phyloP scores from a whole-genome alignment of 352 stramenopile species.

The Halophytophthora batemanensis region DNA sequence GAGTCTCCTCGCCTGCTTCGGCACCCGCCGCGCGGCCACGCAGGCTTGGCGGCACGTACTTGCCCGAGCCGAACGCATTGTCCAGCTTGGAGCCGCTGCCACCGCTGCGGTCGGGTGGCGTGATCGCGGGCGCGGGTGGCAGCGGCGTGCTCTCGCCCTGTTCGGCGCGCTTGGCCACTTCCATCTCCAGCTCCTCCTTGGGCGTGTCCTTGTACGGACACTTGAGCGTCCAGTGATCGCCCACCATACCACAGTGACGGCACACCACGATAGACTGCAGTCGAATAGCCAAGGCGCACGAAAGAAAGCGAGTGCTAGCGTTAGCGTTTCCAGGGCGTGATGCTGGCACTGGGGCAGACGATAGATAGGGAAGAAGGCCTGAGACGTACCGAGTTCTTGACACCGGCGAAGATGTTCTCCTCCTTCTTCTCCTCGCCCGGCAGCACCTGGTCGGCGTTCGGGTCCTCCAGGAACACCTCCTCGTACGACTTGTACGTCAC shows the following conservation, averaged over 20 bases:
- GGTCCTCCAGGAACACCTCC: constrained; percentile 78
- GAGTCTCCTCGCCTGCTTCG: constrained; percentile 27
- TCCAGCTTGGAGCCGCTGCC: constrained; percentile 52
- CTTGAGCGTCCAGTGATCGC: constrained; percentile 90
- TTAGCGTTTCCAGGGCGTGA: too few species aligned
- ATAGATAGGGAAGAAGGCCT: too few species aligned
- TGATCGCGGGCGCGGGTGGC: constrained; percentile 17
- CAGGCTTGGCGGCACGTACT: constrained; percentile 86
- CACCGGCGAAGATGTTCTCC: constrained; percentile 82
- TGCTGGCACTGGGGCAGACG: neutral
- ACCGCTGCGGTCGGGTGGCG: constrained; percentile 26
- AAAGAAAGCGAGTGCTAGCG: neutral
- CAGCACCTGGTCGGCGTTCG: constrained; percentile 84
- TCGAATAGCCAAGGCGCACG: too few species aligned
- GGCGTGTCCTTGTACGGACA: constrained; percentile 90
- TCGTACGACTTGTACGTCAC: constrained; percentile 87
- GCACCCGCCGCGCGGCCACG: constrained; percentile 48
- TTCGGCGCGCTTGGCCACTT: constrained; percentile 59
- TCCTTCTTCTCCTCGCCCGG: constrained; percentile 88
- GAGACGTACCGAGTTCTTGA: constrained; percentile 67
- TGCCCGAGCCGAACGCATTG: constrained; percentile 74
- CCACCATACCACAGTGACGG: constrained; percentile 88
- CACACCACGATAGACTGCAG: constrained; percentile 86
- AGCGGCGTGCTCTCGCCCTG: constrained; percentile 18
- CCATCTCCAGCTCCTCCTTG: constrained; percentile 70